A percentile compares a stretch with the other conserved stretches of the same genome.
These are phyloP conservation scores for Vaccinium darrowii DNA, from an alignment of 148 eudicot genomes.

Conservation along the genomic window DNA sequence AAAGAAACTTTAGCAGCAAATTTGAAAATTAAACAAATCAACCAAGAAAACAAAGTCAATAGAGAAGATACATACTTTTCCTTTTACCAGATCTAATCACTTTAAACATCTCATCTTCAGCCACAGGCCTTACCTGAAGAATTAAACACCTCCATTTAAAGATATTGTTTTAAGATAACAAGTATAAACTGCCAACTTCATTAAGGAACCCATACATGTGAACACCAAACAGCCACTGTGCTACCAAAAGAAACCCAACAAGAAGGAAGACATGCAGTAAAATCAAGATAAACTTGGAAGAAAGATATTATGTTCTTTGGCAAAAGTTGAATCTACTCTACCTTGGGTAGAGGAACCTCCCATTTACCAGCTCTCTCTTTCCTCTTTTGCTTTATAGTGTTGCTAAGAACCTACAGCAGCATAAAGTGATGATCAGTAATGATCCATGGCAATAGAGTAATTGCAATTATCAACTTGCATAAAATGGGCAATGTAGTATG, in stretches of 20 bases:
- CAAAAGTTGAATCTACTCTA: constrained; percentile 19
- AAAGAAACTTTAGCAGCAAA: background rate
- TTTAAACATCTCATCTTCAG: constrained; percentile 98
- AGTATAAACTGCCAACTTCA: background rate
- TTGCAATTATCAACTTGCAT: background rate
- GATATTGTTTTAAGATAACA: background rate
- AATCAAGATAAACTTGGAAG: background rate
- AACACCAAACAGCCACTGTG: background rate
- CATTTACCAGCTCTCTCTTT: constrained; percentile 97
- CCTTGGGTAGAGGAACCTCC: constrained; percentile 99
- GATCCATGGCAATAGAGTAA: background rate
- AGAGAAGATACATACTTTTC: constrained; percentile 63
- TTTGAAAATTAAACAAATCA: background rate
- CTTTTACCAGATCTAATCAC: constrained; percentile 86
- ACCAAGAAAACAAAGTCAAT: background rate
- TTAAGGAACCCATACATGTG: background rate
- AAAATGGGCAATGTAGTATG: background rate
- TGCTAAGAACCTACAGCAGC: constrained; percentile 70
- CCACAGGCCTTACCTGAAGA: constrained; percentile 91
- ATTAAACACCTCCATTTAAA: background rate
- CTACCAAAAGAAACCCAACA: background rate
- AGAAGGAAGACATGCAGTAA: background rate
- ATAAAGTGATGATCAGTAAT: background rate
- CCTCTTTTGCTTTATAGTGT: constrained; percentile 94
- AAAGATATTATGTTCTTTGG: background rate